Conservation (phyloP, 1,284 basidiomycete species). For the Boletellus deceptivus region DNA sequence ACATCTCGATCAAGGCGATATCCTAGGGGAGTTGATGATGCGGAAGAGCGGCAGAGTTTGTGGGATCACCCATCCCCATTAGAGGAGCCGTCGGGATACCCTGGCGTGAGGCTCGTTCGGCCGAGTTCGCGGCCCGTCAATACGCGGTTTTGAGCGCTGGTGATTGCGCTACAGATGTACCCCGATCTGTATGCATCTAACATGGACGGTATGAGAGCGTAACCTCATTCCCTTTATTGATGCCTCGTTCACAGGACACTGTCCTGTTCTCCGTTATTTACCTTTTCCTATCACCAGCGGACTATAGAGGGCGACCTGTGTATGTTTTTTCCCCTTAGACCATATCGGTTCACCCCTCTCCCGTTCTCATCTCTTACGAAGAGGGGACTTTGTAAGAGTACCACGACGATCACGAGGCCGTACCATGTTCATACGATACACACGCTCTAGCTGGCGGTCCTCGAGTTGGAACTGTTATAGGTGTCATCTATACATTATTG, state of each 20-base stretch:
- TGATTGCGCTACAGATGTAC: not conserved
- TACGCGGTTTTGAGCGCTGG: constrained; percentile 16
- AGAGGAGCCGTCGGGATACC: constrained; percentile 9
- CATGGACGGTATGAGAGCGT: not conserved
- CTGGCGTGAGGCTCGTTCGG: constrained; percentile 26
- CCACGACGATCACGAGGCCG: no score
- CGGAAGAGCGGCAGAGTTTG: constrained; percentile 26
- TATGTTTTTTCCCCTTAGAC: no score
- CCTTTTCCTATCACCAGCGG: not conserved
- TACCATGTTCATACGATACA: no score
- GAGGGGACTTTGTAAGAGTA: no score
- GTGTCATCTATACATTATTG: no score
- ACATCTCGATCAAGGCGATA: constrained; percentile 29
- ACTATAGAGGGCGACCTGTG: not conserved
- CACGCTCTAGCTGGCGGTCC: no score
- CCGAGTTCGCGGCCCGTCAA: constrained; percentile 1
- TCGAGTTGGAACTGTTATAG: no score
- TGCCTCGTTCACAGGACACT: not conserved
- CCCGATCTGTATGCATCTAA: constrained; percentile 5
- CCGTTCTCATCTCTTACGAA: no score
- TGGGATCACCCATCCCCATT: constrained; percentile 25
- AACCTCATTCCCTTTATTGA: not conserved
- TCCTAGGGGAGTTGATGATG: constrained; percentile 28
- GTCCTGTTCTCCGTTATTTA: not conserved
- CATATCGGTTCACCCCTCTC: no score